Conservation (phyloP, 1,139 yeast genomes). For the Sugiyamaella grinbergsii region DNA sequence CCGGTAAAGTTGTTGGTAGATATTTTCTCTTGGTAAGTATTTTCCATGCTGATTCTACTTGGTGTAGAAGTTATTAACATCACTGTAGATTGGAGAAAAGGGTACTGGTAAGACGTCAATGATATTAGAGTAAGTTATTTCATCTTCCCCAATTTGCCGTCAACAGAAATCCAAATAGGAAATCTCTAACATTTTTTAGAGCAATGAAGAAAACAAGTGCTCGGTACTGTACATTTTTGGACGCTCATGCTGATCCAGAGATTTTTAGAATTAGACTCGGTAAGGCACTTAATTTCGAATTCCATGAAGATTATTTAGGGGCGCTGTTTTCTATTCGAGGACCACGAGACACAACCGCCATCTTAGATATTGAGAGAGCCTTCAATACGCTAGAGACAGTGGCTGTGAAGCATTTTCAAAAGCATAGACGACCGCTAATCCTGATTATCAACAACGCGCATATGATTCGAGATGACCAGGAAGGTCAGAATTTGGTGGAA, state of each 20-base stretch:
- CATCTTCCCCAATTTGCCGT: too few relatives aligned
- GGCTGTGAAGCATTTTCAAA: slow-evolving; percentile 53
- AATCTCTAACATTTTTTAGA: slow-evolving; percentile 13
- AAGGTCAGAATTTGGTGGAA: slow-evolving; percentile 71
- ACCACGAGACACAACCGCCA: slow-evolving; percentile 82
- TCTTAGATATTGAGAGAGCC: slow-evolving; percentile 80
- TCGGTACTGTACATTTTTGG: slow-evolving; percentile 67
- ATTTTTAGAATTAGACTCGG: slow-evolving; percentile 77
- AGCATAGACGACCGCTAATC: slow-evolving; percentile 58
- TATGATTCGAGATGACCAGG: slow-evolving; percentile 68
- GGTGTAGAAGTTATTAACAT: not conserved
- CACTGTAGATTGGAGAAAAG: slow-evolving; percentile 65
- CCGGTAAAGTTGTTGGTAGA: slow-evolving; percentile 65
- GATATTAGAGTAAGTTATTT: slow-evolving; percentile 54
- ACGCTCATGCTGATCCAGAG: slow-evolving; percentile 87
- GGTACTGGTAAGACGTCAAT: slow-evolving; percentile 85
- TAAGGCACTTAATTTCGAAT: slow-evolving; percentile 70
- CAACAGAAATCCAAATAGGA: too few relatives aligned
- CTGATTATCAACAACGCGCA: slow-evolving; percentile 75
- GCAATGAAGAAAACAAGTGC: slow-evolving; percentile 69
- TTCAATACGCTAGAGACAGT: slow-evolving; percentile 74
- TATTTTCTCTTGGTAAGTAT: slow-evolving; percentile 55
- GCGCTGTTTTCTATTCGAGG: slow-evolving; percentile 80
- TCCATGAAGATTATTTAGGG: slow-evolving; percentile 80
- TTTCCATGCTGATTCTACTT: not conserved